Conservation (phyloP, 148 eudicot species). For the Persicaria maculosa region DNA sequence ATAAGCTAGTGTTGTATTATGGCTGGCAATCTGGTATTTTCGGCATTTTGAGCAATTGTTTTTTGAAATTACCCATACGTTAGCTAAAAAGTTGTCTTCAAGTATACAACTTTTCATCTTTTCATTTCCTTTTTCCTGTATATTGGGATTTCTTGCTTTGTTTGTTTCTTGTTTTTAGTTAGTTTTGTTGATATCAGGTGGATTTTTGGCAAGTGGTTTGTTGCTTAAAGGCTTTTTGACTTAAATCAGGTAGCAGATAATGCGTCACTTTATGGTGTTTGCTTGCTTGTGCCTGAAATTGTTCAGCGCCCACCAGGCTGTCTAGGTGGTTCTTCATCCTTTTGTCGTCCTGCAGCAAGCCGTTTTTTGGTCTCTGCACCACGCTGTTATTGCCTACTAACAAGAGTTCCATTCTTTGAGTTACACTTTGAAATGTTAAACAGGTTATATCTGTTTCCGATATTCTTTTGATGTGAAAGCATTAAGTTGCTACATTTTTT, state of each 20-base stretch:
- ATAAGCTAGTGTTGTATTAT: neutral
- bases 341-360: conserved; percentile 47
- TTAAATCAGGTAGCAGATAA: conserved; percentile 75
- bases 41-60: neutral
- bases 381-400: conserved; percentile 90
- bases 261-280: conserved; percentile 89
- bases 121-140: neutral
- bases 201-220: conserved; percentile 1
- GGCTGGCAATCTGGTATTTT: neutral
- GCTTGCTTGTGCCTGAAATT: conserved; percentile 86
- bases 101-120: neutral
- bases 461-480: neutral
- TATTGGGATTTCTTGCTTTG: neutral
- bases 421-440: conserved; percentile 90
- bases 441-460: conserved; percentile 36
- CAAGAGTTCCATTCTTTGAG: conserved; percentile 91
- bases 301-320: conserved; percentile 84
- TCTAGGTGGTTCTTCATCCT: conserved; percentile 43
- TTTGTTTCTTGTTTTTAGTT: neutral
- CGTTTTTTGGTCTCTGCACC: conserved; percentile 86
- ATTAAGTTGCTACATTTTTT: neutral
- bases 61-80: neutral
- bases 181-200: neutral
- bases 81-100: neutral
- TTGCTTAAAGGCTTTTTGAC: conserved; percentile 20